Base-by-base conservation (phyloP, 345 rosid species). In the Camelina laxa region DNA sequence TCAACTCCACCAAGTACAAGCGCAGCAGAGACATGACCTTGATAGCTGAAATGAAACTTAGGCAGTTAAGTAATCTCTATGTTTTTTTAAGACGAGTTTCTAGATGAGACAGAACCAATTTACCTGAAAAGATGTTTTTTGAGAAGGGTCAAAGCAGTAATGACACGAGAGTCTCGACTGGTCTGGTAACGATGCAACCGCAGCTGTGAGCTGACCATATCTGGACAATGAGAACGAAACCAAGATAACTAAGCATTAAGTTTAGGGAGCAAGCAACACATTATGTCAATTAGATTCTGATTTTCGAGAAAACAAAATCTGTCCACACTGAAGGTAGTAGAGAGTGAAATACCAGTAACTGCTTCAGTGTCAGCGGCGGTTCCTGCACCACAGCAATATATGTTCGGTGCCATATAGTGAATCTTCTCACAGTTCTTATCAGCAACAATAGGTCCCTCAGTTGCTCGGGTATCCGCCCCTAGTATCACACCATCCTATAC, bases 341-440 rank as follows among this genome's bases (percentile, higher is more conserved):
- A 76, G 10, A 73, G 42, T 39, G 5, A 59, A 0, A 50, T 80
- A 95, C 99, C 98, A 67, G 98, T 95, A 17, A 95, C 99, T 22
- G 98, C 98, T 85, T 92, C 99, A 13, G 99, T 90, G 65, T 95
- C 98, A 65, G 98, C 99, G 45, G 97, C 98, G 16, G 94, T 91
- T 83, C 99, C 99, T 2, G 97, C 99, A 82, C 96, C 99, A 79
- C 98, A 95, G 73, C 98, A 92, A 51, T 91, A 92, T 16, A 92
- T 90, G 82, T 95, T 95, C 20, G 99, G 99, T 24, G 99, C 98
- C 98, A 95, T 95, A 49, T 89, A 92, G 66, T 92, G 99, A 80
- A 95, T 95, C 78, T 95, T 95, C 84, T 95, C 99, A 65, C 98
- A 95, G 61, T 95, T 95, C 80, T 95, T 94, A 75, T 95, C 99